phyloP scores from a whole-genome alignment of 176 grass and related monocot species.

The Typha latifolia region DNA sequence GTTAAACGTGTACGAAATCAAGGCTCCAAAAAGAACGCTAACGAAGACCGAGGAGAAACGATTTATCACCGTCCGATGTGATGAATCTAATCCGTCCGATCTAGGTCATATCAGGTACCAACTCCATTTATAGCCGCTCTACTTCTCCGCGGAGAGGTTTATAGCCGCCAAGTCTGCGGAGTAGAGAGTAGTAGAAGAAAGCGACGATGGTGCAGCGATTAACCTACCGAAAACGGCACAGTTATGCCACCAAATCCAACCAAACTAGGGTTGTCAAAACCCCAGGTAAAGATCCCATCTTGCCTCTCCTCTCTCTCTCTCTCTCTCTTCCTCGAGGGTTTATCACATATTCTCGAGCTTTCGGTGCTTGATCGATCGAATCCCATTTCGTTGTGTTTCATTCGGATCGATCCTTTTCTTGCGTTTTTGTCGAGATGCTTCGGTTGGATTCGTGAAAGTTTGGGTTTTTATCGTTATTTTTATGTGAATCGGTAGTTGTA shows the following conservation, averaged over 20 bases:
- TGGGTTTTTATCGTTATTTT: background rate
- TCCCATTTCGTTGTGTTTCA: background rate
- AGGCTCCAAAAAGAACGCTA: background rate
- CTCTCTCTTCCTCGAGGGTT: background rate
- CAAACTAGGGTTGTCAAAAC: constrained; percentile 37
- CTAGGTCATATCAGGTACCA: constrained; percentile 32
- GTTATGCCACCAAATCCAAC: constrained; percentile 34
- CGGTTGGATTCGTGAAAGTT: no score
- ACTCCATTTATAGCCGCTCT: constrained; percentile 21
- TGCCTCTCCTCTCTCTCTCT: background rate
- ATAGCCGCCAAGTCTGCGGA: background rate
- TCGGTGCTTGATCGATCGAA: background rate
- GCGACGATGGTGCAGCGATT: constrained; percentile 65
- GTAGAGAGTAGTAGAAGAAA: constrained; percentile 8
- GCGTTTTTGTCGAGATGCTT: background rate
- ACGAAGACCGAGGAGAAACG: background rate
- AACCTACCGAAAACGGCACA: constrained; percentile 30
- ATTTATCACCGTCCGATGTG: constrained; percentile 7
- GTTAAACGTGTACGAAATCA: no score
- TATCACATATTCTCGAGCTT: background rate
- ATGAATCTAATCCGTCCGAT: constrained; percentile 29
- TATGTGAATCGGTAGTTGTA: background rate
- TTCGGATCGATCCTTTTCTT: background rate
- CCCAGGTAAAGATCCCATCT: constrained; percentile 14
- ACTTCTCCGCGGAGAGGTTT: no score